phyloP scores from a whole-genome alignment of 2,329 filamentous ascomycete genomes.

The Pyrenochaeta sp. region DNA sequence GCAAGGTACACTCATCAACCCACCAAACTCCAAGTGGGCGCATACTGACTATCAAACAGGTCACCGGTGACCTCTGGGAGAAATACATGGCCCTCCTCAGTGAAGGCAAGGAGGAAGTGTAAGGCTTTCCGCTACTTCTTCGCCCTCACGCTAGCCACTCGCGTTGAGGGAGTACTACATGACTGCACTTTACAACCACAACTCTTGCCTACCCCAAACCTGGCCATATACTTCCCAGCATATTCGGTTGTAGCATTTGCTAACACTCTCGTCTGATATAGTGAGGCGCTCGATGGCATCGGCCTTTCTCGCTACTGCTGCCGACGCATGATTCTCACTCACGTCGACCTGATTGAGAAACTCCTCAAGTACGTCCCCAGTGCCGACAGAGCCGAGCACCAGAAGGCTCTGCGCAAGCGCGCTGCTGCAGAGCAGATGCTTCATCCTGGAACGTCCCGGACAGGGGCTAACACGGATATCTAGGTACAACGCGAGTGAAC shows the following conservation, averaged over 20 bases:
- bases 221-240: not conserved
- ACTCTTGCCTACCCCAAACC: not conserved
- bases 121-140: slow-evolving; percentile 11
- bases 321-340: slow-evolving; percentile 99
- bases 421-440: not conserved
- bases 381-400: slow-evolving; percentile 14
- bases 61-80: slow-evolving; percentile 97
- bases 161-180: too few relatives aligned
- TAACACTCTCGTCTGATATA: slow-evolving; percentile 50
- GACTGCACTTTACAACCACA: too few relatives aligned
- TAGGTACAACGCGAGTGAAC: slow-evolving; percentile 49
- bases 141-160: not conserved
- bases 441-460: slow-evolving; percentile 12
- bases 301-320: slow-evolving; percentile 97
- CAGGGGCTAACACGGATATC: slow-evolving; percentile 29
- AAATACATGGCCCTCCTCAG: slow-evolving; percentile 90
- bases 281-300: slow-evolving; percentile 94
- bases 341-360: slow-evolving; percentile 99
- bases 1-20: slow-evolving; percentile 73
- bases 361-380: slow-evolving; percentile 67
- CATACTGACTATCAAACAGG: slow-evolving; percentile 63
- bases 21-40: slow-evolving; percentile 15
- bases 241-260: not conserved
- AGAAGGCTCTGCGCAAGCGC: slow-evolving; percentile 8
- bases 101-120: slow-evolving; percentile 57